phyloP scores from a whole-genome alignment of 805 yeast species.

The Kockiozyma suomiensis region DNA sequence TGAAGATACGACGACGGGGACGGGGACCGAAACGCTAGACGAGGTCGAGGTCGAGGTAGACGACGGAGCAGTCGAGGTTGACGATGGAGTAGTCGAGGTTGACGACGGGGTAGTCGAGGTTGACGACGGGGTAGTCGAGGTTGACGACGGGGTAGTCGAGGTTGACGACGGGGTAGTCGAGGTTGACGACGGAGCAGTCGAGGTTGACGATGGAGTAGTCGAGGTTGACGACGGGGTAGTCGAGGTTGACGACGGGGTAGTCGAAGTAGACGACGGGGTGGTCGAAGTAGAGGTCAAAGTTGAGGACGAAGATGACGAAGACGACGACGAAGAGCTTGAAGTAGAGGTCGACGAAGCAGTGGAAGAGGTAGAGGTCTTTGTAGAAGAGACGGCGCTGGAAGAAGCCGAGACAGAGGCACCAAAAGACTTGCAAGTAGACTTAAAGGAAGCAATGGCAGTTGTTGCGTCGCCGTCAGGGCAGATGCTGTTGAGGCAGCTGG shows the following conservation, averaged over 20 bases:
- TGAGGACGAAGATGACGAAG: constrained; percentile 10
- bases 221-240: constrained; percentile 29
- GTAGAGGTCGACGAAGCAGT: constrained; percentile 19
- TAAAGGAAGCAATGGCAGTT: constrained; percentile 62
- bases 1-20: constrained; percentile 9
- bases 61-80: constrained; percentile 34
- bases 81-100: constrained; percentile 22
- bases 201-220: constrained; percentile 12
- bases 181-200: constrained; percentile 33
- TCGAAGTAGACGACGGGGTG: constrained; percentile 31
- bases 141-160: constrained; percentile 31
- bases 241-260: constrained; percentile 17
- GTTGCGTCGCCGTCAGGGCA: constrained; percentile 69
- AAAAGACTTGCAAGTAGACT: constrained; percentile 36
- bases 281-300: constrained; percentile 9
- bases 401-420: constrained; percentile 20
- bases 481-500: constrained; percentile 62
- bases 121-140: constrained; percentile 4
- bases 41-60: constrained; percentile 38
- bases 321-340: no score
- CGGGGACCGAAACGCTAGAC: background rate
- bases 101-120: constrained; percentile 27
- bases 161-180: constrained; percentile 38
- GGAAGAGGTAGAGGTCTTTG: constrained; percentile 20
- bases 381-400: constrained; percentile 30